Base-by-base conservation (phyloP, 305 asterid species). In the Fraxinus nigra region DNA sequence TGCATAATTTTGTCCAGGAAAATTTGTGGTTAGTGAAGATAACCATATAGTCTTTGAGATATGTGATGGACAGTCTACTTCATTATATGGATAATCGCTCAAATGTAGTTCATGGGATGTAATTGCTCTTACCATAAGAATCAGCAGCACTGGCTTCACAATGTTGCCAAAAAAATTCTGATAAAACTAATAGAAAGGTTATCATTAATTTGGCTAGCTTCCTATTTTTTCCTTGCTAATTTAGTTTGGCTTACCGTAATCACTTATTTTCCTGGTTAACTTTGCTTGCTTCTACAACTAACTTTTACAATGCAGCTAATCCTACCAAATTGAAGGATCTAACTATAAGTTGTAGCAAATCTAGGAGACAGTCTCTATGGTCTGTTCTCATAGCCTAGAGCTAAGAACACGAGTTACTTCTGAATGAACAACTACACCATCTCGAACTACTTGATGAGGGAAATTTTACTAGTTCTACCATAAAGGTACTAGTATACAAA, bases 381-480 rank as follows among this genome's bases (percentile, higher is more conserved):
- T 46, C 56, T 77, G 78, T 74, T 33, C 69, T 79, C 78, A 77
- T 59, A 74, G 63, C 72, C 72, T 26, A 46, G 56, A 82, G 72
- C 38, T 78, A 26, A 78, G 76, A 61, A 16, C 40, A 80, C 70
- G 70, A 77, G 32, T 48, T 74, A 59, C 28, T 61, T 76, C 46
- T 72, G 73, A 37, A 34, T 67, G 85, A 22, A 61, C 59, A 46
- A 63, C 51, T 72, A 51, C 54, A 26, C 73, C 33, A 43, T 75
- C 34, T 34, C 46, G 32, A 69, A 32, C 20, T 67, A 69, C 37
- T 69, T 30, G 75, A 30, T 30, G 40, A 69, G 40, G 38, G n/a
- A 69, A 69, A 69, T 1, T 69, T 69, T 69, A 69, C 75, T 28
- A 63, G 72, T 63, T 20, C 72, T 61, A 24, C 72, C 28, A 18